Conservation (phyloP, 331 rosid genomes). For the Pyracantha coccinea region DNA sequence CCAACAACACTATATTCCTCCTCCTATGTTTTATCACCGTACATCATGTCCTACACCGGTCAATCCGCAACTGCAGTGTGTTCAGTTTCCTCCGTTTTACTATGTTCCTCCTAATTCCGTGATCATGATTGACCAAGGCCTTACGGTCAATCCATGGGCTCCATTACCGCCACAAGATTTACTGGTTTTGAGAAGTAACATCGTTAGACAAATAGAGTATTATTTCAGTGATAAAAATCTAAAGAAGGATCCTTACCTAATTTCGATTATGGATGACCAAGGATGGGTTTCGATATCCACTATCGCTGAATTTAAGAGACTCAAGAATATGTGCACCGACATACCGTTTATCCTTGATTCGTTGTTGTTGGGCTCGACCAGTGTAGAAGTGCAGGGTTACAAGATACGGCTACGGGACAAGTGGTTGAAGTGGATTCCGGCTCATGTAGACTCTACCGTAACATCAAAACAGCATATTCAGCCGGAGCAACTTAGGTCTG, state of each 20-base stretch:
- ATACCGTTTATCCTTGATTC: conserved; percentile 56
- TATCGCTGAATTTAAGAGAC: conserved; percentile 71
- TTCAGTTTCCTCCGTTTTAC: background rate
- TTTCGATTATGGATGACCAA: conserved; percentile 67
- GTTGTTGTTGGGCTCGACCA: conserved; percentile 37
- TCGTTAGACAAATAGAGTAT: conserved; percentile 63
- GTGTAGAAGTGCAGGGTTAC: conserved; percentile 54
- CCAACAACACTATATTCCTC: background rate
- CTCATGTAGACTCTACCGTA: background rate
- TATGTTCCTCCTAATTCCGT: background rate
- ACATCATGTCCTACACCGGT: background rate
- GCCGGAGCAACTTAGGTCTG: too few relatives aligned
- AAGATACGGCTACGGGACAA: background rate
- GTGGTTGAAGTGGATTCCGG: background rate
- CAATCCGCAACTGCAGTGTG: background rate
- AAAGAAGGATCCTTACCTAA: conserved; percentile 52
- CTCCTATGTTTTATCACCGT: too few relatives aligned
- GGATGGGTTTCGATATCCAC: conserved; percentile 68
- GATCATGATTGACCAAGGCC: background rate
- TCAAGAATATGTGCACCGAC: conserved; percentile 58
- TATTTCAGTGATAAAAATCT: conserved; percentile 84
- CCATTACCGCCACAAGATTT: too few relatives aligned
- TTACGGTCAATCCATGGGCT: background rate
- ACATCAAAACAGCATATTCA: background rate
- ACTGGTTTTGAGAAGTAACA: conserved; percentile 25